These are phyloP conservation scores for Irpex sp. DNA, from an alignment of 1,284 basidiomycete species.

Conservation along the genomic window DNA sequence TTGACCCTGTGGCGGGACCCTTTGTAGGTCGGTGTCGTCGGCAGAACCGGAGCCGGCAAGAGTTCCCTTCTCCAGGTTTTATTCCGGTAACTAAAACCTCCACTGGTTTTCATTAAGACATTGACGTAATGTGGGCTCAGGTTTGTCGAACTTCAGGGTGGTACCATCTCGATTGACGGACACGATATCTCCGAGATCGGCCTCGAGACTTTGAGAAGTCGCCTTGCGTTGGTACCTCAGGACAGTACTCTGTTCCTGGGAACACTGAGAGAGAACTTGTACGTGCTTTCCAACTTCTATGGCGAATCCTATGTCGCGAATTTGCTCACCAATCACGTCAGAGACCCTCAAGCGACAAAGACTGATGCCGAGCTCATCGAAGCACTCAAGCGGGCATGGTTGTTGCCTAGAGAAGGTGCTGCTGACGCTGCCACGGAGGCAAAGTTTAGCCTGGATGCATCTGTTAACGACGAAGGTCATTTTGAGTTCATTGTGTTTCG, in stretches of 20 bases:
- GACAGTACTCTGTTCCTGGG: slow-evolving; percentile 64
- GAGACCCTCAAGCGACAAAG: slow-evolving; percentile 55
- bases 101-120: slow-evolving; percentile 27
- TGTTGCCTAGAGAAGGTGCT: slow-evolving; percentile 49
- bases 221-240: slow-evolving; percentile 72
- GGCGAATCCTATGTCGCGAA: neutral
- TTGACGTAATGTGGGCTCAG: slow-evolving; percentile 30
- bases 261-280: slow-evolving; percentile 68
- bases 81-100: slow-evolving; percentile 47
- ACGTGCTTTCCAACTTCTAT: slow-evolving; percentile 20
- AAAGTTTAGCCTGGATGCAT: slow-evolving; percentile 66
- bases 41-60: slow-evolving; percentile 76
- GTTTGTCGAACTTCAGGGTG: slow-evolving; percentile 60
- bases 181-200: slow-evolving; percentile 55
- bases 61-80: slow-evolving; percentile 72
- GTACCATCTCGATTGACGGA: slow-evolving; percentile 71
- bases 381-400: slow-evolving; percentile 55
- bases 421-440: slow-evolving; percentile 47
- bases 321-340: slow-evolving; percentile 25
- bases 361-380: slow-evolving; percentile 54
- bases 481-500: neutral
- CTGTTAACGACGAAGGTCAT: slow-evolving; percentile 60
- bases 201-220: slow-evolving; percentile 52
- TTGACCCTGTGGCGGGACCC: neutral
- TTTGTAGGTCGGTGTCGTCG: slow-evolving; percentile 65